Evolutionary conservation across 805 yeast species (phyloP).

Genomic region (Maudiozyma serrabonitensis): DNA sequence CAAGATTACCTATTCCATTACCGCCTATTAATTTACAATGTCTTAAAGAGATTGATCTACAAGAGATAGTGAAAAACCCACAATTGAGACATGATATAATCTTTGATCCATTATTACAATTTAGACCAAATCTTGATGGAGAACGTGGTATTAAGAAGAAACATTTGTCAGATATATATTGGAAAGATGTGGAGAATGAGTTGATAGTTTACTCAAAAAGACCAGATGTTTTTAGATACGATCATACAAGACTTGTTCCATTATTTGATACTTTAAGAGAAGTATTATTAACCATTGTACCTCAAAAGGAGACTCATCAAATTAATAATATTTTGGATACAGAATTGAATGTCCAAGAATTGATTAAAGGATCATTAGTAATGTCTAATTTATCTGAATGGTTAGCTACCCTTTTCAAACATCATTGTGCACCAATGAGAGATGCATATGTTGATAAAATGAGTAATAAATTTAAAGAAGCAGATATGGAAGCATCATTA

Average conservation of each 20-base stretch:
- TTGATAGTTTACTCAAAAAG: constrained; percentile 36
- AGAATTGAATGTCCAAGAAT: constrained; percentile 65
- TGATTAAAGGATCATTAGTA: constrained; percentile 60
- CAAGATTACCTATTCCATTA: constrained; percentile 35
- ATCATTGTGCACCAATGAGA: constrained; percentile 94
- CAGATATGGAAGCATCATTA: constrained; percentile 36
- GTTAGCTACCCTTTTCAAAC: constrained; percentile 69
- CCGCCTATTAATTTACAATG: constrained; percentile 82
- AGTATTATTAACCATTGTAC: constrained; percentile 64
- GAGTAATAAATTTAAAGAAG: constrained; percentile 45
- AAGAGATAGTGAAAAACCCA: constrained; percentile 83
- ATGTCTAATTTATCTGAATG: constrained; percentile 62
- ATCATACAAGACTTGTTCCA: constrained; percentile 46
- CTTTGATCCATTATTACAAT: constrained; percentile 85
- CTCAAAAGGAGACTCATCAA: constrained; percentile 58
- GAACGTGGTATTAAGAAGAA: constrained; percentile 80
- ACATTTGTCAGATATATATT: constrained; percentile 66
- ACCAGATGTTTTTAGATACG: constrained; percentile 22
- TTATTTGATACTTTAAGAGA: constrained; percentile 72
- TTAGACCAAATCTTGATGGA: constrained; percentile 84
- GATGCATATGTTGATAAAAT: constrained; percentile 82
- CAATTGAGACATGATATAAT: constrained; percentile 87
- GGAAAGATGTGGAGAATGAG: constrained; percentile 69
- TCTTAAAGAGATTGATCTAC: constrained; percentile 75
- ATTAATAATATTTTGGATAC: constrained; percentile 69